These are phyloP conservation scores for Corchorus capsularis DNA, from an alignment of 345 rosid genomes.

Conservation along the genomic window DNA sequence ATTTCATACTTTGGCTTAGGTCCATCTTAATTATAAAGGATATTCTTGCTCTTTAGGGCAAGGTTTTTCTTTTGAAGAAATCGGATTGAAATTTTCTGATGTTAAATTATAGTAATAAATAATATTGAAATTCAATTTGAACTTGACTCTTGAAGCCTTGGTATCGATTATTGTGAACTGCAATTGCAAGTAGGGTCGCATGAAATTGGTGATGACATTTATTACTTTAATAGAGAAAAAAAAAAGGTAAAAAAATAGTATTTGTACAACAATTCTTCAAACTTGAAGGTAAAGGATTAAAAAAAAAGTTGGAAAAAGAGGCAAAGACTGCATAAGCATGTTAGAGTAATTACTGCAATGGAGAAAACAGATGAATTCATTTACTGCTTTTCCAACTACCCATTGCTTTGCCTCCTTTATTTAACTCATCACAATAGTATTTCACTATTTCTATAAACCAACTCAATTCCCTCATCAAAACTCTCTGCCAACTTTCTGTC, in stretches of 20 bases:
- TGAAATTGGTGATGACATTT: not conserved
- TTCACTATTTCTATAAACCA: not conserved
- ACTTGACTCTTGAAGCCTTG: not conserved
- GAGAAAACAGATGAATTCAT: conserved; percentile 52
- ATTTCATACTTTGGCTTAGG: too few relatives aligned
- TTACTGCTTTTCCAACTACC: conserved; percentile 46
- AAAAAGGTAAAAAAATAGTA: not conserved
- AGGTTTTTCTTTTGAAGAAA: too few relatives aligned
- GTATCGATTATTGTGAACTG: not conserved
- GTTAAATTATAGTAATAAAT: too few relatives aligned
- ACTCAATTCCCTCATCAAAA: not conserved
- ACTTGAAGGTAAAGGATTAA: too few relatives aligned
- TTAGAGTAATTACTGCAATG: conserved; percentile 30
- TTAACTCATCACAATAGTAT: not conserved
- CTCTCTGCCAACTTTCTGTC: not conserved
- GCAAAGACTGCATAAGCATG: too few relatives aligned
- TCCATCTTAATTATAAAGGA: too few relatives aligned
- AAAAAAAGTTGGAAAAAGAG: too few relatives aligned
- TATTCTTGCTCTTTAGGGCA: too few relatives aligned
- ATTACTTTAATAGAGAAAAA: not conserved
- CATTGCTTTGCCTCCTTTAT: conserved; percentile 1
- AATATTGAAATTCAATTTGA: not conserved
- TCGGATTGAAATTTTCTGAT: too few relatives aligned
- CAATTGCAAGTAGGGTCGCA: not conserved
- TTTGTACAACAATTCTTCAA: too few relatives aligned